Percentiles rank a stretch among this genome's conserved stretches.
Evolutionary conservation across 257 asterid species (phyloP).

Genomic region (Nicotiana attenuata): DNA sequence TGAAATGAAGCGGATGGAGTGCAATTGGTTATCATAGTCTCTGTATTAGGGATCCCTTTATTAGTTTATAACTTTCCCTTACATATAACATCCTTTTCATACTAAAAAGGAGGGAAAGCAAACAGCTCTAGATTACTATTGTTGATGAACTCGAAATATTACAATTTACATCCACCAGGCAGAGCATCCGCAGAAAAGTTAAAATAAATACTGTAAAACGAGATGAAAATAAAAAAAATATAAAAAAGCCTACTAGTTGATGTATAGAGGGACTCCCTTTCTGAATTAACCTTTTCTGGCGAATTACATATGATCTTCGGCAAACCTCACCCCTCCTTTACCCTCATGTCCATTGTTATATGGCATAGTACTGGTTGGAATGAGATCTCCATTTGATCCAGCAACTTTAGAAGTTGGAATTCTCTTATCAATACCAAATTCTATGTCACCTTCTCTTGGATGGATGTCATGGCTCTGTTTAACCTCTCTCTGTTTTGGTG

Average conservation of each 20-base stretch:
- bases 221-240: neutral
- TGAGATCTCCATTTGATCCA: neutral
- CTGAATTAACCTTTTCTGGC: neutral
- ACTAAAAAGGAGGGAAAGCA: neutral
- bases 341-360: neutral
- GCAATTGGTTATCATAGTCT: neutral
- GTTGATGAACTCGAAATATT: neutral
- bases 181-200: neutral
- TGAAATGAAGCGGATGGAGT: neutral
- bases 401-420: neutral
- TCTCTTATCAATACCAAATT: constrained; percentile 4
- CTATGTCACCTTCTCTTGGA: neutral
- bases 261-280: neutral
- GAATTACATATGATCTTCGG: neutral
- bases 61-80: neutral
- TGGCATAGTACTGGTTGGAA: neutral
- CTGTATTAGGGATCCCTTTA: neutral
- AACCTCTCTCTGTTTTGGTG: neutral
- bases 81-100: neutral
- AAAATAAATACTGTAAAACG: neutral
- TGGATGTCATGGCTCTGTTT: neutral
- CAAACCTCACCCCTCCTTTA: constrained; percentile 5
- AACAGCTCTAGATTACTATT: neutral
- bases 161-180: neutral
- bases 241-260: neutral